Conservation (phyloP, 352 stramenopile species). For the Phytophthora multivora region DNA sequence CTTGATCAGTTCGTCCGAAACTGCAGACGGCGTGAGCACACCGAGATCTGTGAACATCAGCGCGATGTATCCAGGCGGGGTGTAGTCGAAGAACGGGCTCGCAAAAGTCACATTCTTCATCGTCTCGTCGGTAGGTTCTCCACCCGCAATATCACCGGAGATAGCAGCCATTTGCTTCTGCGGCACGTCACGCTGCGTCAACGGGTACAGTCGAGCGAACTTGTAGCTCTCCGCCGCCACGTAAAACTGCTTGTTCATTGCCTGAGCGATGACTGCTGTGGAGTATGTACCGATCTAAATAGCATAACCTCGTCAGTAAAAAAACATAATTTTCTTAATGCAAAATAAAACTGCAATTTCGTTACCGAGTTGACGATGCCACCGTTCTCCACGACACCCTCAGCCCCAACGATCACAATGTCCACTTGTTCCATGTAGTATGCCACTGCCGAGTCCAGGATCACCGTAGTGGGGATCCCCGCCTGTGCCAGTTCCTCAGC, state of each 20-base stretch:
- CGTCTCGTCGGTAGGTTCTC: constrained; percentile 24
- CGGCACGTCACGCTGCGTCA: constrained; percentile 95
- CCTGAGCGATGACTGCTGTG: constrained; percentile 93
- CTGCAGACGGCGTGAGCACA: constrained; percentile 96
- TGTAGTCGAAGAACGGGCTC: constrained; percentile 96
- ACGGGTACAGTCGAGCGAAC: constrained; percentile 97
- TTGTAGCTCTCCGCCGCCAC: constrained; percentile 98
- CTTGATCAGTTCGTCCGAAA: constrained; percentile 98
- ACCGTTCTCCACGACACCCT: constrained; percentile 97
- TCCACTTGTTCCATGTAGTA: constrained; percentile 97
- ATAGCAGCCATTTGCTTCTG: constrained; percentile 69
- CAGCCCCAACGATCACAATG: constrained; percentile 95
- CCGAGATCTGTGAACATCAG: constrained; percentile 98
- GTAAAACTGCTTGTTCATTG: constrained; percentile 97
- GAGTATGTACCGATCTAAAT: constrained; percentile 95
- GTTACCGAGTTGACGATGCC: constrained; percentile 96
- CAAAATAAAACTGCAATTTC: background rate
- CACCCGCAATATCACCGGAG: constrained; percentile 34
- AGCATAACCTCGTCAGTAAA: background rate
- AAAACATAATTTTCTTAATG: background rate
- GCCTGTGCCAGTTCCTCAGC: constrained; percentile 83
- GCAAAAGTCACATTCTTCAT: constrained; percentile 78
- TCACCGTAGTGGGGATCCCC: constrained; percentile 95
- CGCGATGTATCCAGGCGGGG: constrained; percentile 97
- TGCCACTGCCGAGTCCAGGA: constrained; percentile 95